Percentiles rank a stretch among this genome's conserved stretches.
Conservation (phyloP, 371 early-diverging fungal genomes). For the Mortierella sp. region DNA sequence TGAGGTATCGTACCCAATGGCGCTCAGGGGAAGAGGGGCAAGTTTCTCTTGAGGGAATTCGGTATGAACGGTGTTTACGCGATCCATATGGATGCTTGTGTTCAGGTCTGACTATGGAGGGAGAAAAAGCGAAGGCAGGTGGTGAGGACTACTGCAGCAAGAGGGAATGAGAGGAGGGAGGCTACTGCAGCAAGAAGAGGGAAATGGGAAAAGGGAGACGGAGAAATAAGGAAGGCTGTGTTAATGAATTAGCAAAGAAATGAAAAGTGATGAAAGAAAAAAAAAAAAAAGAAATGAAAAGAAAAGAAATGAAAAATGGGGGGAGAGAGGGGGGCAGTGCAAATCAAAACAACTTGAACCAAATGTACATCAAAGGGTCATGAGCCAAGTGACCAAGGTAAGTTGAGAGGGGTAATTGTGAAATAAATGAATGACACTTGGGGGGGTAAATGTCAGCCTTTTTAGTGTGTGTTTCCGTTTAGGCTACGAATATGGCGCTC, state of each 20-base stretch:
- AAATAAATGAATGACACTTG: too few species aligned
- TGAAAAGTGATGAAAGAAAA: not conserved
- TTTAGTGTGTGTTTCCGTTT: too few species aligned
- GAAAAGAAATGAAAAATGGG: not conserved
- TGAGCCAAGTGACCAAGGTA: too few species aligned
- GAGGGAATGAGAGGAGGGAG: not conserved
- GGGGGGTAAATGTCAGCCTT: too few species aligned
- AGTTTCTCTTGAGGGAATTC: slow-evolving; percentile 21
- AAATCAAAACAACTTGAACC: not conserved
- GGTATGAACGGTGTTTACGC: slow-evolving; percentile 1
- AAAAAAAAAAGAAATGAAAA: not conserved
- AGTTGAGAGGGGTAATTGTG: too few species aligned
- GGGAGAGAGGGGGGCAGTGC: not conserved
- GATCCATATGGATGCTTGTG: slow-evolving; percentile 13
- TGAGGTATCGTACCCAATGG: slow-evolving; percentile 18
- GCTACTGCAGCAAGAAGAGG: not conserved
- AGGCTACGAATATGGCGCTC: too few species aligned
- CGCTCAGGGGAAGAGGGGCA: slow-evolving; percentile 23
- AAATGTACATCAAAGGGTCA: not conserved
- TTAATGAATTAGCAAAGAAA: not conserved
- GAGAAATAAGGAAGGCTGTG: not conserved
- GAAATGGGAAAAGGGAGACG: not conserved
- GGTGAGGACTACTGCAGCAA: not conserved
- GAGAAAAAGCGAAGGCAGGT: not conserved
- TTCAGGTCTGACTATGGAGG: not conserved